Evolutionary conservation across 2,329 filamentous ascomycete species (phyloP).

Genomic region (Fusarium sp.): DNA sequence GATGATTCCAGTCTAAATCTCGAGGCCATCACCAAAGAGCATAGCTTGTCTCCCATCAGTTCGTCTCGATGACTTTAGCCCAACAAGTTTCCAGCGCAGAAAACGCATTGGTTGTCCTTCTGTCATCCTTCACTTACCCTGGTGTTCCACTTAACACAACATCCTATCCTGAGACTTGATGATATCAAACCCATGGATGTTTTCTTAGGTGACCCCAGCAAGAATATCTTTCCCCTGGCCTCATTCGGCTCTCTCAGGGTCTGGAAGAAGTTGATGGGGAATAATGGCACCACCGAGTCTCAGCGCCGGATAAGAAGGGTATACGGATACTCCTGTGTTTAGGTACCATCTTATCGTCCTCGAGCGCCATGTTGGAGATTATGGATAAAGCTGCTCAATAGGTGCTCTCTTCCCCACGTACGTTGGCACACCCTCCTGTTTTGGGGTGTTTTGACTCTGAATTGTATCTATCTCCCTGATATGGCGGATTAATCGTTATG

Average conservation of each 20-base stretch:
- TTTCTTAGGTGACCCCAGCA: conserved; percentile 12
- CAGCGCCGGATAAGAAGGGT: conserved; percentile 5
- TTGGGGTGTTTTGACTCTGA: conserved; percentile 4
- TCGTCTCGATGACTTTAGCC: neutral
- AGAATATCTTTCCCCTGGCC: conserved; percentile 31
- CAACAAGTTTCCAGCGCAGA: neutral
- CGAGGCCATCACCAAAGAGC: neutral
- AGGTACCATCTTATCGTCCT: conserved; percentile 6
- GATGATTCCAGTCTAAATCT: neutral
- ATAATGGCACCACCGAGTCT: conserved; percentile 21
- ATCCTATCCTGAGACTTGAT: conserved; percentile 20
- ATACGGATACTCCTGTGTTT: neutral
- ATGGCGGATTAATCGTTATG: conserved; percentile 17
- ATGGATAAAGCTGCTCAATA: conserved; percentile 6
- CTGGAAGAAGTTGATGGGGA: conserved; percentile 28
- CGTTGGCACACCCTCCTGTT: neutral
- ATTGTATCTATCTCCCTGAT: conserved; percentile 14
- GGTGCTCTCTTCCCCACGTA: neutral
- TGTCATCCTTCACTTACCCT: neutral
- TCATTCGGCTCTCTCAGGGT: conserved; percentile 35
- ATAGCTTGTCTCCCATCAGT: neutral
- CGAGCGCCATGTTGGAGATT: neutral
- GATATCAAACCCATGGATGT: neutral
- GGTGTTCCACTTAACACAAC: neutral
- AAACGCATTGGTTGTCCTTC: conserved; percentile 1